A percentile compares a stretch with the other conserved stretches of the same genome.
Conservation (phyloP, 1,139 yeast genomes). For the Pichia sp. region DNA sequence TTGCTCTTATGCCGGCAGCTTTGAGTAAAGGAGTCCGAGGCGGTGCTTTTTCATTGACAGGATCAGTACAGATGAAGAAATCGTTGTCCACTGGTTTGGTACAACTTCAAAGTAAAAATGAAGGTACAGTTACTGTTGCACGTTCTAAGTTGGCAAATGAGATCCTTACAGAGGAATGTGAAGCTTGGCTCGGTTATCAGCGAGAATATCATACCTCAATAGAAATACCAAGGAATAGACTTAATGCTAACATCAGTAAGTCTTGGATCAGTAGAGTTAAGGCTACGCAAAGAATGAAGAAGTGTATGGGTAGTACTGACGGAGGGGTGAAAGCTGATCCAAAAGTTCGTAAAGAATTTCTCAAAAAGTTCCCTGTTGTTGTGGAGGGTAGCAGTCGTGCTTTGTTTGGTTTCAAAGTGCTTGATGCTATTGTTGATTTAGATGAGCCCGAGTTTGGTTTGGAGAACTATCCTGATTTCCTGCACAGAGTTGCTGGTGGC, state of each 20-base stretch:
- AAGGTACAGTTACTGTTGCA: not conserved
- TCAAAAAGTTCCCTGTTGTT: conserved; percentile 50
- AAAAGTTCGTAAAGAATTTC: conserved; percentile 40
- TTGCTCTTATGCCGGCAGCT: conserved; percentile 14
- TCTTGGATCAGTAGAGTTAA: conserved; percentile 63
- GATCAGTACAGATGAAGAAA: conserved; percentile 9
- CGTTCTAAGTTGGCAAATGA: conserved; percentile 20
- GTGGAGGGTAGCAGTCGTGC: conserved; percentile 63
- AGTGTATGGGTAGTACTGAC: conserved; percentile 33
- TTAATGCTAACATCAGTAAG: conserved; percentile 47
- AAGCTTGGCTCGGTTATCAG: conserved; percentile 25
- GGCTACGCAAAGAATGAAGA: conserved; percentile 29
- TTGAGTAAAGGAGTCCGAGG: not conserved
- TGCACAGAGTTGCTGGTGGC: conserved; percentile 75
- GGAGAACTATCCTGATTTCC: conserved; percentile 53
- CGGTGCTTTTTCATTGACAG: not conserved
- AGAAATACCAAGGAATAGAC: conserved; percentile 35
- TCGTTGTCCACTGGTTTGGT: conserved; percentile 12
- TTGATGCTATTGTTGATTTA: conserved; percentile 52
- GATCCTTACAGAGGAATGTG: conserved; percentile 18
- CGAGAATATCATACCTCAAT: conserved; percentile 32
- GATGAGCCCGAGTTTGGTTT: conserved; percentile 57
- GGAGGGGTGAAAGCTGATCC: conserved; percentile 32
- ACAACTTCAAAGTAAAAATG: not conserved
- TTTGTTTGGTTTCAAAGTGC: conserved; percentile 55